phyloP scores from a whole-genome alignment of 257 asterid species.

The Solanum sparsipilum region DNA sequence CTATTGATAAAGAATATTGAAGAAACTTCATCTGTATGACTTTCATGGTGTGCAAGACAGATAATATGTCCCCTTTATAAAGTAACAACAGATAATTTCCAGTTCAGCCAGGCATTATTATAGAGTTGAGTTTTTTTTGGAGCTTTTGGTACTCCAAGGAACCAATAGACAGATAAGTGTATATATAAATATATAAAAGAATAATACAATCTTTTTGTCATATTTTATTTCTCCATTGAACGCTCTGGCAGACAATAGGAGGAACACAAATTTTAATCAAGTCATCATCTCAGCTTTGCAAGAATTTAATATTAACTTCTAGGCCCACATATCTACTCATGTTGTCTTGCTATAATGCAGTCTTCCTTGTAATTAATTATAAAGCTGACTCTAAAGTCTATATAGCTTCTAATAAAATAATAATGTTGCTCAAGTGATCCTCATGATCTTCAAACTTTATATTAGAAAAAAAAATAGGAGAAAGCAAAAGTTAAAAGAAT shows the following conservation, averaged over 20 bases:
- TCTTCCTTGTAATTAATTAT: background rate
- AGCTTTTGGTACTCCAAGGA: slow-evolving; percentile 16
- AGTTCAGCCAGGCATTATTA: slow-evolving; percentile 20
- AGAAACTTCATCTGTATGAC: background rate
- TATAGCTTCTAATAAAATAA: background rate
- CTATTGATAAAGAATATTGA: background rate
- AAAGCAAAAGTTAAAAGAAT: background rate
- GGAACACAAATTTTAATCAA: slow-evolving; percentile 12
- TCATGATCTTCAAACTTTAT: background rate
- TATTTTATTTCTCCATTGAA: slow-evolving; percentile 11
- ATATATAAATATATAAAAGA: background rate
- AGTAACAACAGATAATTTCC: slow-evolving; percentile 11
- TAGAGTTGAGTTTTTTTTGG: slow-evolving; percentile 2
- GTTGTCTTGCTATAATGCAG: slow-evolving; percentile 32
- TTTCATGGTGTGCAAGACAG: slow-evolving; percentile 8
- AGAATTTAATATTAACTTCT: slow-evolving; percentile 5
- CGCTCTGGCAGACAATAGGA: background rate
- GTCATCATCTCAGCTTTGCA: slow-evolving; percentile 3
- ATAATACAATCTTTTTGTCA: slow-evolving; percentile 20
- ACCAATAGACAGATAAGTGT: slow-evolving; percentile 29
- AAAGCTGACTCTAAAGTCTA: background rate
- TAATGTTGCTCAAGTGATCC: background rate
- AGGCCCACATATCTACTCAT: slow-evolving; percentile 49
- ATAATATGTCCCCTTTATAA: slow-evolving; percentile 18
- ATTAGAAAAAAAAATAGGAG: background rate